These are phyloP conservation scores for Castanea mollissima DNA, from an alignment of 306 rosid species.

Conservation along the genomic window DNA sequence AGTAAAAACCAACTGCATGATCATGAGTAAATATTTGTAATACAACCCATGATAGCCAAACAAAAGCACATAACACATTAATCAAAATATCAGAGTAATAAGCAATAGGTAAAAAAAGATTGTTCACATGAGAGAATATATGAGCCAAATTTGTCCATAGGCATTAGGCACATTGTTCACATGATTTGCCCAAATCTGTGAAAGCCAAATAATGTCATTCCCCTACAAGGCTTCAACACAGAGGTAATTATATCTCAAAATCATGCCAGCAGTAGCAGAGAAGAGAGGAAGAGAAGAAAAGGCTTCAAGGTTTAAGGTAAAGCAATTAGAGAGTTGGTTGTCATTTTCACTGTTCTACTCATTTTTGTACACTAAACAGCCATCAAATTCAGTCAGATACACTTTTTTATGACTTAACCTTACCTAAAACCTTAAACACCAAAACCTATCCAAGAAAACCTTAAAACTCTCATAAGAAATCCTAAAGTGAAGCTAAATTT, in stretches of 20 bases:
- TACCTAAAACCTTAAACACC: no score
- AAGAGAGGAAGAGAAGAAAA: neutral
- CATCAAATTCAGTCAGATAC: no score
- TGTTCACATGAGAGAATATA: neutral
- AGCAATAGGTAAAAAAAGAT: neutral
- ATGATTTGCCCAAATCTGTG: neutral
- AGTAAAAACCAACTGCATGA: slow-evolving; percentile 75
- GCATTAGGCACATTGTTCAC: neutral
- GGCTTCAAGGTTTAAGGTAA: neutral
- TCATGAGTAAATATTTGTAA: slow-evolving; percentile 23
- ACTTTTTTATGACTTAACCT: no score
- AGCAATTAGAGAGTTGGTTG: neutral
- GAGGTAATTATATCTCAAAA: neutral
- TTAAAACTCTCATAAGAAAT: no score
- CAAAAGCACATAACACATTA: neutral
- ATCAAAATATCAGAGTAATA: neutral
- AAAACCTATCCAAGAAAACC: no score
- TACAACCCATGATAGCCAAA: slow-evolving; percentile 19
- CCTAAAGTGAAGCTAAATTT: no score
- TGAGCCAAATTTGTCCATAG: neutral
- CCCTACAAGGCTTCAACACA: neutral
- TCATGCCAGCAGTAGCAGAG: neutral
- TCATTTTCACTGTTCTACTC: no score
- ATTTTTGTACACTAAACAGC: no score
- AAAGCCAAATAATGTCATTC: neutral